Conservation (phyloP, 1,284 basidiomycete species). For the Wolfiporia cocos region DNA sequence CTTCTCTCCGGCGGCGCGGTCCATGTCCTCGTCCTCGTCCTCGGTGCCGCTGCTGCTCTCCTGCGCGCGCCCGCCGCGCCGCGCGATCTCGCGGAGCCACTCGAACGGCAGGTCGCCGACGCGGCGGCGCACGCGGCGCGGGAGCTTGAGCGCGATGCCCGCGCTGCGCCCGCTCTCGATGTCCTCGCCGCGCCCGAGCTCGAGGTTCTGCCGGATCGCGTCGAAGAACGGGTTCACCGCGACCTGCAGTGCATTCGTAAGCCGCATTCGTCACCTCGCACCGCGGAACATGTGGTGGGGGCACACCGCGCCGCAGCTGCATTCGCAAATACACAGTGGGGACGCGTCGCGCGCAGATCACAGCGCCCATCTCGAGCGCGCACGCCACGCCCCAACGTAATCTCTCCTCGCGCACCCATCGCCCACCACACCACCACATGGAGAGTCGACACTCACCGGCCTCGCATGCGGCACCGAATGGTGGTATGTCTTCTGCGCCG, state of each 20-base stretch:
- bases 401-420: background rate
- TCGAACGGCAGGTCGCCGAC: slow-evolving; percentile 73
- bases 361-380: too few species aligned
- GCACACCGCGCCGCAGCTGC: too few species aligned
- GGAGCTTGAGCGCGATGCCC: slow-evolving; percentile 74
- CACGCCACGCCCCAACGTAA: too few species aligned
- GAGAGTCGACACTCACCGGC: slow-evolving; percentile 9
- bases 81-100: slow-evolving; percentile 77
- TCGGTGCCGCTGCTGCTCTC: slow-evolving; percentile 16
- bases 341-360: too few species aligned
- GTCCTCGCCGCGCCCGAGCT: slow-evolving; percentile 75
- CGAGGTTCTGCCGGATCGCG: slow-evolving; percentile 91
- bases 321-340: too few species aligned
- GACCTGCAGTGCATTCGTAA: slow-evolving; percentile 12
- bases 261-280: background rate
- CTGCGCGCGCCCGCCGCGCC: slow-evolving; percentile 31
- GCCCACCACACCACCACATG: background rate
- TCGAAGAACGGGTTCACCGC: slow-evolving; percentile 90
- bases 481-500: slow-evolving; percentile 3
- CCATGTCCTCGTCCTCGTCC: slow-evolving; percentile 9
- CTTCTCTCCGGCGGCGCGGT: slow-evolving; percentile 10
- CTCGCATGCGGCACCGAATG: slow-evolving; percentile 13
- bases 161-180: slow-evolving; percentile 58
- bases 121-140: slow-evolving; percentile 53
- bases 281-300: too few species aligned